Evolutionary conservation across 179 eudicot species (phyloP), one percentile per base, ranked within the genome.

Genomic region (Pouteria campechiana): DNA sequence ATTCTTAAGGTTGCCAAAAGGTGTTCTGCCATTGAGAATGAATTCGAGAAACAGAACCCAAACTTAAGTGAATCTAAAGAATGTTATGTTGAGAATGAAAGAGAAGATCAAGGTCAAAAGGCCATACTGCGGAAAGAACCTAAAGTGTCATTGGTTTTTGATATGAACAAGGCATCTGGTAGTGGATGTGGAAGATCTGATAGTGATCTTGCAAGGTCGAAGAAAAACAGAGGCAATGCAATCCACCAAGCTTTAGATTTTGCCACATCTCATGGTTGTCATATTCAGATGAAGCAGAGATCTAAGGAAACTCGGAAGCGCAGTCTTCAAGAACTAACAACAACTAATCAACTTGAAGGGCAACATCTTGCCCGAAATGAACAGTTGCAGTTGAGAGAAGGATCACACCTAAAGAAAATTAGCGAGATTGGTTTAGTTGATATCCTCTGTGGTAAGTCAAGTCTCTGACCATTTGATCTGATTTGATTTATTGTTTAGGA

Each of bases 291-390:
- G 54, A 81, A 69, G 67, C 63, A 50, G 37, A 72, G 58, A 61
- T 60, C 47, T 21, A 72, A 62, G 61, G 46, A 58, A 59, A 34
- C 39, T 39, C 80, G 82, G 32, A 67, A 72, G 60, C 74, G 79
- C 45, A 65, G 76, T 50, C 66, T 74, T 39, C 52, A 68, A 54
- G 89, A 76, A 55, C 58, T 79, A 46, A 60, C 65, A 45, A 47
- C 41, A 47, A 32, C 55, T 72, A 80, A 80, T 79, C 69, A 43
- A 33, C 21, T 8, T 36, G 5, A 18, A 32, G 17, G 21, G 21
- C 32, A 21, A n/a, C n/a, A n/a, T n/a, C n/a, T n/a, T n/a, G n/a
- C n/a, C n/a, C n/a, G n/a, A n/a, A n/a, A n/a, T n/a, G n/a, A n/a
- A n/a, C n/a, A n/a, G n/a, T n/a, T n/a, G n/a, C n/a, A n/a, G n/a